Conservation (phyloP, 768 basidiomycete species). For the Suillus clintonianus region DNA sequence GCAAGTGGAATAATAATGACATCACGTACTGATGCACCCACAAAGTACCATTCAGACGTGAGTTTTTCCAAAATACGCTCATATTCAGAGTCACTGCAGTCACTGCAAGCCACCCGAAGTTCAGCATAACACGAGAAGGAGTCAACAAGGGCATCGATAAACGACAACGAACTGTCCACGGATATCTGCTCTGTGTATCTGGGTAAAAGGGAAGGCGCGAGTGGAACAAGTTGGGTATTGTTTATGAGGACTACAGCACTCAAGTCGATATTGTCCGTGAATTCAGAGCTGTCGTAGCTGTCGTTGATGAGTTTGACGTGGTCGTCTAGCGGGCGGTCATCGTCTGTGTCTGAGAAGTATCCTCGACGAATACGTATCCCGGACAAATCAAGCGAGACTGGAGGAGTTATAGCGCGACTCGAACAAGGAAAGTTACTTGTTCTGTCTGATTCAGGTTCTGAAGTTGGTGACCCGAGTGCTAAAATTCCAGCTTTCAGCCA, state of each 20-base stretch:
- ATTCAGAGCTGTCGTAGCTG: not conserved
- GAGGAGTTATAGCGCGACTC: not conserved
- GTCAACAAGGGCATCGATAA: slow-evolving; percentile 43
- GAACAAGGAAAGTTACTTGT: not conserved
- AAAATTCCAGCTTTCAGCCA: not conserved
- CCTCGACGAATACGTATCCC: slow-evolving; percentile 15
- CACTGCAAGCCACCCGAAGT: slow-evolving; percentile 38
- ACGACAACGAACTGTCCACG: slow-evolving; percentile 23
- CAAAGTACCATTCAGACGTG: slow-evolving; percentile 64
- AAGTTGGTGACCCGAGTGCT: not conserved
- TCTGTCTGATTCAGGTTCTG: not conserved
- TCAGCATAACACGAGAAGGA: slow-evolving; percentile 60
- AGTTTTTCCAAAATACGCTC: slow-evolving; percentile 51
- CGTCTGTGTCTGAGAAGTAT: slow-evolving; percentile 26
- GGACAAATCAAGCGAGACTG: not conserved
- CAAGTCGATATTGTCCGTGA: not conserved
- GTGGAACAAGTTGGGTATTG: slow-evolving; percentile 15
- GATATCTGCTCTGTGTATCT: slow-evolving; percentile 45
- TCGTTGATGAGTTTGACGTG: not conserved
- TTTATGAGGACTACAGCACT: not conserved
- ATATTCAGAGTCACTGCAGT: slow-evolving; percentile 49
- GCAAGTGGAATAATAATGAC: not conserved
- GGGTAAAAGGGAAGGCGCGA: slow-evolving; percentile 41
- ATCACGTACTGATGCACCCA: slow-evolving; percentile 58
- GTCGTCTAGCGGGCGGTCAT: slow-evolving; percentile 19